Conservation (phyloP, 306 rosid genomes). For the Aeschynomene evenia region DNA sequence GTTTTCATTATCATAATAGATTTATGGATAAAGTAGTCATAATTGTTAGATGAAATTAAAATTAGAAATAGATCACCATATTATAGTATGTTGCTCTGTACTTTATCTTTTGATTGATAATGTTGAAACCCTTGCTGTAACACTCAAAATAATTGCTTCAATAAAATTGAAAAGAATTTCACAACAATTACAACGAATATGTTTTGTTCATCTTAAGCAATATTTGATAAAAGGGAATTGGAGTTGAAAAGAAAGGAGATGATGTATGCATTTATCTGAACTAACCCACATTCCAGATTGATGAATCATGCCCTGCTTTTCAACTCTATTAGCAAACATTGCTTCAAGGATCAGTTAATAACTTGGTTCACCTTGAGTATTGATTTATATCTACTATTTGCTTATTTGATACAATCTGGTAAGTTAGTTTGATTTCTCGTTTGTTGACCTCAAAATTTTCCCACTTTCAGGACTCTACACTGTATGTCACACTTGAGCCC, state of each 20-base stretch:
- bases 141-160: not conserved
- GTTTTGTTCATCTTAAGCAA: slow-evolving; percentile 5
- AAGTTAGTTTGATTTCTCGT: slow-evolving; percentile 22
- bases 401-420: slow-evolving; percentile 21
- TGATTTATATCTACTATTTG: slow-evolving; percentile 10
- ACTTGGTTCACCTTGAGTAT: slow-evolving; percentile 14
- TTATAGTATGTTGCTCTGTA: not conserved
- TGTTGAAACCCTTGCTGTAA: not conserved
- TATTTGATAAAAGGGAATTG: slow-evolving; percentile 4
- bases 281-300: not conserved
- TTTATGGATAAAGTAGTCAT: not conserved
- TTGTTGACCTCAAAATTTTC: slow-evolving; percentile 28
- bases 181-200: not conserved
- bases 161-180: not conserved
- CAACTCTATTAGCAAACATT: not conserved
- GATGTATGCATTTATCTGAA: slow-evolving; percentile 12
- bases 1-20: not conserved
- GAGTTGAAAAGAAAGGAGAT: not conserved
- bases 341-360: not conserved
- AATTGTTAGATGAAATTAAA: not conserved
- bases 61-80: not conserved
- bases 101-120: not conserved
- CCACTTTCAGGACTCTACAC: slow-evolving; percentile 62
- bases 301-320: not conserved
- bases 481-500: slow-evolving; percentile 94